Evolutionary conservation across 2,329 filamentous ascomycete species (phyloP), one percentile per base, ranked within the genome.

Genomic region (Penicillium sp.): DNA sequence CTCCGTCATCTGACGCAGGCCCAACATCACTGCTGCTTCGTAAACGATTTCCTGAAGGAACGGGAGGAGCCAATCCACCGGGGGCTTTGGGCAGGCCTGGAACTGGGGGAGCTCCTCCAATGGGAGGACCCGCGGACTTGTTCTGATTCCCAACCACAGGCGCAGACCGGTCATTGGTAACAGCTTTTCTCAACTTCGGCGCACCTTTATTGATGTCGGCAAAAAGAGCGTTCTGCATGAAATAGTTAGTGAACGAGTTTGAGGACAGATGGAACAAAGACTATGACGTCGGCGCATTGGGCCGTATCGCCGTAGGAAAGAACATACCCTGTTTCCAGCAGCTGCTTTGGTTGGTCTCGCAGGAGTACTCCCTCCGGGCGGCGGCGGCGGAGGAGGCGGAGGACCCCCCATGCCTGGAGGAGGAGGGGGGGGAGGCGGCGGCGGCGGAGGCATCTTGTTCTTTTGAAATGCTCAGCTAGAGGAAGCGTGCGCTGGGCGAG

Each of bases 141-240:
- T 30, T 54, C 50, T 79, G 79, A 55, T 82, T 84, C 59, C 74
- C 82, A 56, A 97, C 72, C 51, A 82, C 66, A 0, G 93, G 93
- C 7, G 90, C 90, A 21, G 92, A 97, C 72, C 93, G 87, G 73
- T 97, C 93, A 74, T 97, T 97, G 64, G 92, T 90, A 56, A 91
- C 87, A 30, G 90, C 81, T 74, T 96, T 97, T 75, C 89, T 96
- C 58, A 97, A 80, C 60, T 79, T 77, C 16, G 56, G 56, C 63
- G 77, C 81, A 62, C 93, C 94, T 73, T 95, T 96, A 63, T 80
- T 78, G 65, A 99, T 99, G 73, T 97, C 93, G 67, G 85, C 82
- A 46, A 97, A 83, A 35, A 99, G 81, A 55, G 93, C 92, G 65
- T 88, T 88, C 93, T 97, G 65, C 46, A 23, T 58, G 47, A 59